Conservation (phyloP, 306 rosid genomes). For the Datisca glomerata region DNA sequence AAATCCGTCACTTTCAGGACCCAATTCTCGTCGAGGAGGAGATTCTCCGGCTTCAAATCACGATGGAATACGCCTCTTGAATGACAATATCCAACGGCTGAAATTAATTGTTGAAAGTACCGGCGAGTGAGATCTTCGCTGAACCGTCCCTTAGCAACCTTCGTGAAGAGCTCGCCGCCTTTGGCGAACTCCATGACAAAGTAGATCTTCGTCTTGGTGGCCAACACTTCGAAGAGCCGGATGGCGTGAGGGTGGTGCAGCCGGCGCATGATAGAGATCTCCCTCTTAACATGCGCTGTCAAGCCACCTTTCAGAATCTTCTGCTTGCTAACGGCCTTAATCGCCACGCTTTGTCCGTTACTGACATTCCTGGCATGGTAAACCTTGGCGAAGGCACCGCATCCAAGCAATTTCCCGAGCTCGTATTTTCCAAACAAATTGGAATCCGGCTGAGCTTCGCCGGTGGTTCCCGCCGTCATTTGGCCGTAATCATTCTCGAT, state of each 20-base stretch:
- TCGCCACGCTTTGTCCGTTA: conserved; percentile 55
- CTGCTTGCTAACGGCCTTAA: conserved; percentile 54
- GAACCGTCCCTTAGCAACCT: conserved; percentile 30
- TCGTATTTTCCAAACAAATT: conserved; percentile 45
- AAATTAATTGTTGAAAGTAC: conserved; percentile 64
- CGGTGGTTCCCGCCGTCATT: background rate
- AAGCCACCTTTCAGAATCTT: conserved; percentile 27
- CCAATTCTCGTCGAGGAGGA: conserved; percentile 53
- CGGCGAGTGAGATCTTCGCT: conserved; percentile 45
- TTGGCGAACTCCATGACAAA: conserved; percentile 62
- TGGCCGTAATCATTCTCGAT: background rate
- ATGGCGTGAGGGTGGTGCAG: conserved; percentile 53
- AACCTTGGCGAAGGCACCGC: conserved; percentile 75
- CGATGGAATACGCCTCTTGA: conserved; percentile 63
- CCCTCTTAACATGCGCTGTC: conserved; percentile 46
- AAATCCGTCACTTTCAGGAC: conserved; percentile 57
- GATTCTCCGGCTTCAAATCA: conserved; percentile 79
- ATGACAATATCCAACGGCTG: conserved; percentile 71
- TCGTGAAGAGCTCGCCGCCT: conserved; percentile 62
- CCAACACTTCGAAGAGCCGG: conserved; percentile 54
- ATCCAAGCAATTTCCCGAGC: conserved; percentile 37
- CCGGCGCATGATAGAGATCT: conserved; percentile 62
- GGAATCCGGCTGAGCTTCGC: background rate
- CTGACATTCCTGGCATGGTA: conserved; percentile 44
- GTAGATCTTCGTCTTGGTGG: conserved; percentile 67